Evolutionary conservation across 805 yeast genomes (phyloP).

Genomic region (Candida adriatica): DNA sequence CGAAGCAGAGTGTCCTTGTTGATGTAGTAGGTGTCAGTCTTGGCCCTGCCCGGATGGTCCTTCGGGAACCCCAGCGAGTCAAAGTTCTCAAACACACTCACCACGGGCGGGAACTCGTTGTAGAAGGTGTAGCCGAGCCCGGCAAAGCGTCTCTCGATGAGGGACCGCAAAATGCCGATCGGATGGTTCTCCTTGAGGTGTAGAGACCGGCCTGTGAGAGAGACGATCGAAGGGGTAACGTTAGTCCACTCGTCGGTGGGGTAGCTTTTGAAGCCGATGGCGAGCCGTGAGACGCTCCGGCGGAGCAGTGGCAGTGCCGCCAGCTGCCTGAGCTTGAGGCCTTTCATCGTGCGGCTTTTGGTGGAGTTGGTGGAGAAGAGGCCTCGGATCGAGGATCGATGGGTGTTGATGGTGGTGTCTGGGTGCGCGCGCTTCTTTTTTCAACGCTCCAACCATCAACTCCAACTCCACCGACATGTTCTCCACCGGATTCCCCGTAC

Average conservation of each 20-base stretch:
- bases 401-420: too few relatives aligned
- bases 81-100: constrained; percentile 76
- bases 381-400: too few relatives aligned
- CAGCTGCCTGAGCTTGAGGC: too few relatives aligned
- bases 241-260: constrained; percentile 78
- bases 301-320: too few relatives aligned
- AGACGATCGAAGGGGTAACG: constrained; percentile 66
- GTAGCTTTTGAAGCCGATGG: constrained; percentile 44
- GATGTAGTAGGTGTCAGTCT: constrained; percentile 87
- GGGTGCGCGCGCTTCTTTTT: too few relatives aligned
- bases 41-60: constrained; percentile 91
- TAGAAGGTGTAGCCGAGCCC: constrained; percentile 70
- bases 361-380: too few relatives aligned
- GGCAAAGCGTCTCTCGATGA: constrained; percentile 63
- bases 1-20: constrained; percentile 67
- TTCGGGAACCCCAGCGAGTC: constrained; percentile 86
- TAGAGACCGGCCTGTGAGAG: constrained; percentile 62
- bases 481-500: too few relatives aligned
- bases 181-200: constrained; percentile 80
- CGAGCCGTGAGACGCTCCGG: too few relatives aligned
- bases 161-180: constrained; percentile 71
- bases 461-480: too few relatives aligned
- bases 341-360: too few relatives aligned
- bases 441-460: too few relatives aligned
- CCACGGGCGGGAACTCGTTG: constrained; percentile 78